Conservation (phyloP, 306 rosid genomes). For the Vachellia pachyceras region DNA sequence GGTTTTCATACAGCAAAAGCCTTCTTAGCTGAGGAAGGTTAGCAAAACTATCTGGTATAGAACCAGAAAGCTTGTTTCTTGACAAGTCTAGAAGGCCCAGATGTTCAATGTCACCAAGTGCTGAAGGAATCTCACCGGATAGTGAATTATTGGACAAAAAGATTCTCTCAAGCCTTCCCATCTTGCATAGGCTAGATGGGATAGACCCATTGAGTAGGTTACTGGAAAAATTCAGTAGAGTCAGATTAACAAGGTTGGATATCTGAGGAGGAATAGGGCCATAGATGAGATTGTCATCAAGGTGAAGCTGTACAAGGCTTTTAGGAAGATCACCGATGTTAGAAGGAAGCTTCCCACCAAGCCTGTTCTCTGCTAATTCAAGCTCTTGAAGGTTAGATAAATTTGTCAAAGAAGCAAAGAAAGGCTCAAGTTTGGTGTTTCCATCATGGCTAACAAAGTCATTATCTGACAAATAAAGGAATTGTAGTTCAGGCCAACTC, state of each 20-base stretch:
- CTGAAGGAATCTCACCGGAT: slow-evolving; percentile 79
- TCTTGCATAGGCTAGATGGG: slow-evolving; percentile 59
- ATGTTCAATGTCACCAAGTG: slow-evolving; percentile 66
- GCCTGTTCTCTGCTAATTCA: slow-evolving; percentile 77
- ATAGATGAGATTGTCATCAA: slow-evolving; percentile 65
- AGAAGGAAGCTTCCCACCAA: slow-evolving; percentile 78
- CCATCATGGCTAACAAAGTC: slow-evolving; percentile 71
- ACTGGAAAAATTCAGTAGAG: slow-evolving; percentile 79
- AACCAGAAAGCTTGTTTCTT: slow-evolving; percentile 76
- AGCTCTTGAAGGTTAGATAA: slow-evolving; percentile 77
- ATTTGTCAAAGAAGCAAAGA: slow-evolving; percentile 69
- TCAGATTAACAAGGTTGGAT: slow-evolving; percentile 72
- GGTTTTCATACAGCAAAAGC: slow-evolving; percentile 73
- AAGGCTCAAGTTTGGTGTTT: slow-evolving; percentile 85
- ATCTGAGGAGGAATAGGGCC: slow-evolving; percentile 83
- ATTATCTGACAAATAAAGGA: slow-evolving; percentile 82
- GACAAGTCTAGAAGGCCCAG: slow-evolving; percentile 90
- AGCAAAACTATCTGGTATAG: slow-evolving; percentile 83
- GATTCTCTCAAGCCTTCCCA: slow-evolving; percentile 77
- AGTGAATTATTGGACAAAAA: slow-evolving; percentile 80
- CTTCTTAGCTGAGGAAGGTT: slow-evolving; percentile 82
- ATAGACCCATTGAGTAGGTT: slow-evolving; percentile 81
- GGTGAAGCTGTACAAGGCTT: slow-evolving; percentile 66
- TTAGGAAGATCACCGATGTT: slow-evolving; percentile 76
- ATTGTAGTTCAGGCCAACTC: slow-evolving; percentile 62